These are phyloP conservation scores for Xerophyta viscosa DNA, from an alignment of 106 monocot genomes.

Conservation along the genomic window DNA sequence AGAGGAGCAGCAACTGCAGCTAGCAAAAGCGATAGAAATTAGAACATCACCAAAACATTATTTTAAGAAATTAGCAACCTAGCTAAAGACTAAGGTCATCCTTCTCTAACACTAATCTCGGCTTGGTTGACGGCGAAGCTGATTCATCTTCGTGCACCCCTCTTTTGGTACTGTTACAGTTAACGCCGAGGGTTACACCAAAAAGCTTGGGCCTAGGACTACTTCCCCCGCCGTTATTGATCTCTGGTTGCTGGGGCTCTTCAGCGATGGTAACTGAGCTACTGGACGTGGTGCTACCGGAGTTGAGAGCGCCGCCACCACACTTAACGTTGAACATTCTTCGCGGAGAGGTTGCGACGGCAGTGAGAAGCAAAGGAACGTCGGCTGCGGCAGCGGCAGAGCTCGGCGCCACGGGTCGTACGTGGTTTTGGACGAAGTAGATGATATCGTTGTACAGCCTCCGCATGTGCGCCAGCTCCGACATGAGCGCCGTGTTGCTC, in stretches of 20 bases:
- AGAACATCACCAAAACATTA: no score
- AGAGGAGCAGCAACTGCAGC: no score
- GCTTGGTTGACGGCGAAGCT: constrained; percentile 28
- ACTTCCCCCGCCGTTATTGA: constrained; percentile 18
- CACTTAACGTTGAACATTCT: background rate
- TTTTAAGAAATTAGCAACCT: no score
- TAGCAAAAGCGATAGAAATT: no score
- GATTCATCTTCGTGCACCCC: constrained; percentile 2
- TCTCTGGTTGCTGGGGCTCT: constrained; percentile 21
- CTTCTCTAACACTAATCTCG: constrained; percentile 19
- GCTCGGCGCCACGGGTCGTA: constrained; percentile 74
- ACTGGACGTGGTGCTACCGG: constrained; percentile 78
- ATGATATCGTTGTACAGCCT: constrained; percentile 96
- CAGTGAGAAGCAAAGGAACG: constrained; percentile 12
- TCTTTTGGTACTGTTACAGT: constrained; percentile 15
- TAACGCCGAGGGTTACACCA: constrained; percentile 22
- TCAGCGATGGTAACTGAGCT: constrained; percentile 96
- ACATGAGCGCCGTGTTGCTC: constrained; percentile 59
- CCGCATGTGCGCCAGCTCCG: constrained; percentile 84
- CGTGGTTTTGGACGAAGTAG: constrained; percentile 94
- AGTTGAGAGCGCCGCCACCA: constrained; percentile 7
- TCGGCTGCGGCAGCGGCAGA: constrained; percentile 14
- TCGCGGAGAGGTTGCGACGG: background rate
- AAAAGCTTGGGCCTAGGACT: constrained; percentile 38
- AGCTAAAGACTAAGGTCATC: constrained; percentile 4